These are phyloP conservation scores for Xylaria acuta DNA, from an alignment of 495 filamentous ascomycete genomes.

Conservation along the genomic window DNA sequence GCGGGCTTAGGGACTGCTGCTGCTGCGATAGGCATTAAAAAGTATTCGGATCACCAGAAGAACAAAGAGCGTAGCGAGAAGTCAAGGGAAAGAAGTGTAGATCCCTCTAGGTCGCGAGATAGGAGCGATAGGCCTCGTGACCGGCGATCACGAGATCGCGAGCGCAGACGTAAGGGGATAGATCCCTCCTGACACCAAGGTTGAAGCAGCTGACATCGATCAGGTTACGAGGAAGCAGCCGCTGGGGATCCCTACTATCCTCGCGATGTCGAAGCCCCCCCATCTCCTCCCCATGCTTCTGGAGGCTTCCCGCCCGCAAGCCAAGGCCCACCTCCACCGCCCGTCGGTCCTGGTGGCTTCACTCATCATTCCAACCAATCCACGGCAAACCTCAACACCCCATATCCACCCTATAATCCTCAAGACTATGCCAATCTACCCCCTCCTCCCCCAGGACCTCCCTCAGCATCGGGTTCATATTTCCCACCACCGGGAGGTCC, in stretches of 20 bases:
- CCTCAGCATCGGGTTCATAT: constrained; percentile 38
- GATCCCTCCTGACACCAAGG: constrained; percentile 1
- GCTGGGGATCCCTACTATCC: constrained; percentile 45
- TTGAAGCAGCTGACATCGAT: constrained; percentile 26
- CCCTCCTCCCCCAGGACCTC: constrained; percentile 45
- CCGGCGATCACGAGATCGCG: constrained; percentile 44
- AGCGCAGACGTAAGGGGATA: constrained; percentile 49
- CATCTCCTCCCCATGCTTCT: constrained; percentile 59
- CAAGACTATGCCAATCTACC: constrained; percentile 44
- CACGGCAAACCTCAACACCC: constrained; percentile 40
- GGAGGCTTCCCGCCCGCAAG: constrained; percentile 53
- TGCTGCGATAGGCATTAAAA: constrained; percentile 78
- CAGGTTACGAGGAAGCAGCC: constrained; percentile 53
- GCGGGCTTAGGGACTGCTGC: constrained; percentile 74
- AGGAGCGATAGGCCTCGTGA: constrained; percentile 35
- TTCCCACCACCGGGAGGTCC: constrained; percentile 35
- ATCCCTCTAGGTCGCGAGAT: constrained; percentile 26
- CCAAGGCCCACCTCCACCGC: constrained; percentile 27
- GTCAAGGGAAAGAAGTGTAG: constrained; percentile 37
- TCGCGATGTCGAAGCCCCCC: constrained; percentile 41
- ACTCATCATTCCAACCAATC: constrained; percentile 49
- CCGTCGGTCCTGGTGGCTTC: constrained; percentile 41
- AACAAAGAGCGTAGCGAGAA: constrained; percentile 43
- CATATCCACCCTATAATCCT: constrained; percentile 45
- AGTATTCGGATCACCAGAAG: constrained; percentile 56